These are phyloP conservation scores for Pugionium cornutum DNA, from an alignment of 345 rosid genomes.

Conservation along the genomic window DNA sequence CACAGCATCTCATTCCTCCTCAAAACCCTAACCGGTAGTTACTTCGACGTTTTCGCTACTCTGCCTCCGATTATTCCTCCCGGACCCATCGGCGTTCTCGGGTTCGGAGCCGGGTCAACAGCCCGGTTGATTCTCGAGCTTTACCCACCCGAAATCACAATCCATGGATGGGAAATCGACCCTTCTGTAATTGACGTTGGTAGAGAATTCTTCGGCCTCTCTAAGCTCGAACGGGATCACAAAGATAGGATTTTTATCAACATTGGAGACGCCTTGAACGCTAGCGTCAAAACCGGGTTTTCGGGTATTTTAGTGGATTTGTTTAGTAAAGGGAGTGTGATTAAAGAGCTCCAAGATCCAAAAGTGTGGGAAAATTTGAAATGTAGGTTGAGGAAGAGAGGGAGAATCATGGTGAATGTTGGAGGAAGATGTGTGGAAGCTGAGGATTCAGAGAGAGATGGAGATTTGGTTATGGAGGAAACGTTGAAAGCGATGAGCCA, in stretches of 20 bases:
- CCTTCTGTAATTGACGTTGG: conserved; percentile 76
- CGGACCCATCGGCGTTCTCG: conserved; percentile 78
- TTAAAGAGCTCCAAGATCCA: conserved; percentile 86
- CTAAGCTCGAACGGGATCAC: conserved; percentile 61
- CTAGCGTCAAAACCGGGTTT: conserved; percentile 57
- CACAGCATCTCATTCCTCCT: conserved; percentile 83
- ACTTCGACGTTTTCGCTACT: conserved; percentile 84
- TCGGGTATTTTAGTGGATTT: conserved; percentile 64
- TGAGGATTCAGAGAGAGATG: conserved; percentile 59
- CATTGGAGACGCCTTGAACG: conserved; percentile 66
- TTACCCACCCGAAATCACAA: conserved; percentile 52
- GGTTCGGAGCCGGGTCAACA: conserved; percentile 82
- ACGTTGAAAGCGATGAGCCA: conserved; percentile 64
- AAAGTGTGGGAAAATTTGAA: conserved; percentile 61
- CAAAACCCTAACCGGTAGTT: conserved; percentile 64
- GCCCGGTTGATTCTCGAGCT: conserved; percentile 69
- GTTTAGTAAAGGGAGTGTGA: conserved; percentile 67
- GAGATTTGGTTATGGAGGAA: conserved; percentile 68
- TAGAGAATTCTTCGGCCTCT: conserved; percentile 71
- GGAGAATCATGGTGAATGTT: conserved; percentile 55
- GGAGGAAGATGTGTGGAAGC: conserved; percentile 64
- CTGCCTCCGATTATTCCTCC: conserved; percentile 71
- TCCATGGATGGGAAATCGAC: conserved; percentile 96
- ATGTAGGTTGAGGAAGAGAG: conserved; percentile 60
- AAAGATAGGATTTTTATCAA: conserved; percentile 59